Percentiles rank a stretch among this genome's conserved stretches.
These are phyloP conservation scores for Boletus edulis DNA, from an alignment of 768 basidiomycete genomes.

Conservation along the genomic window DNA sequence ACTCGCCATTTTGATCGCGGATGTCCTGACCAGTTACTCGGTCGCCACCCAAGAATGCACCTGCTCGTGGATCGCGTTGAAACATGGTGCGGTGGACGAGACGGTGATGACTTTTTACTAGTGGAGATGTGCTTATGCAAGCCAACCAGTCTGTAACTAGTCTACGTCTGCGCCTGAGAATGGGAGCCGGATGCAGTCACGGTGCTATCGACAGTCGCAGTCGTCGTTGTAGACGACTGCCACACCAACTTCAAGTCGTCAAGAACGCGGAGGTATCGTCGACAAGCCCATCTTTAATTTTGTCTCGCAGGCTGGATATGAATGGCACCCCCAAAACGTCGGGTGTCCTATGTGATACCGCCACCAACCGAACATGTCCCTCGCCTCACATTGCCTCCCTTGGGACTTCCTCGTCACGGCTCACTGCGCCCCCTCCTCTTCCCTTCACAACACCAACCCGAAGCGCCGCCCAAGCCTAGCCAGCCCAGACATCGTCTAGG, in stretches of 20 bases:
- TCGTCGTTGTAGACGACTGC: constrained; percentile 3
- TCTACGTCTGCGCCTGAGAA: too few species aligned
- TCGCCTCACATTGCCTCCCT: constrained; percentile 67
- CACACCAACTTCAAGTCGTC: neutral
- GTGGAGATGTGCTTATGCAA: constrained; percentile 21
- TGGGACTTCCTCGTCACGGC: constrained; percentile 62
- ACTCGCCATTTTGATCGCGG: constrained; percentile 90
- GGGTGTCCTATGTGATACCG: constrained; percentile 89
- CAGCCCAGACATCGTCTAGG: constrained; percentile 87
- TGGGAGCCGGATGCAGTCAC: constrained; percentile 8
- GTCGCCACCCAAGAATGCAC: constrained; percentile 92
- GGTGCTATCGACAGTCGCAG: neutral
- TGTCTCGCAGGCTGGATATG: constrained; percentile 18
- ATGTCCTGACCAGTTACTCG: constrained; percentile 94
- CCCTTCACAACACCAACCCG: constrained; percentile 29
- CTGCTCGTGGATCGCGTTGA: constrained; percentile 88
- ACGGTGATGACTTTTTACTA: neutral
- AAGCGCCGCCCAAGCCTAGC: constrained; percentile 19
- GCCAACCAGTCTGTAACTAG: neutral
- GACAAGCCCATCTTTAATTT: neutral
- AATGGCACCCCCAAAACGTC: constrained; percentile 51
- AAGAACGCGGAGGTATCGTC: neutral
- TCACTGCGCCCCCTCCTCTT: constrained; percentile 67
- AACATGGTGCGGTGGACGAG: constrained; percentile 50
- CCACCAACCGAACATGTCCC: constrained; percentile 62